Percentiles rank a stretch among this genome's conserved stretches.
Conservation (phyloP, 2,329 filamentous ascomycete species). For the Penicillium freii region DNA sequence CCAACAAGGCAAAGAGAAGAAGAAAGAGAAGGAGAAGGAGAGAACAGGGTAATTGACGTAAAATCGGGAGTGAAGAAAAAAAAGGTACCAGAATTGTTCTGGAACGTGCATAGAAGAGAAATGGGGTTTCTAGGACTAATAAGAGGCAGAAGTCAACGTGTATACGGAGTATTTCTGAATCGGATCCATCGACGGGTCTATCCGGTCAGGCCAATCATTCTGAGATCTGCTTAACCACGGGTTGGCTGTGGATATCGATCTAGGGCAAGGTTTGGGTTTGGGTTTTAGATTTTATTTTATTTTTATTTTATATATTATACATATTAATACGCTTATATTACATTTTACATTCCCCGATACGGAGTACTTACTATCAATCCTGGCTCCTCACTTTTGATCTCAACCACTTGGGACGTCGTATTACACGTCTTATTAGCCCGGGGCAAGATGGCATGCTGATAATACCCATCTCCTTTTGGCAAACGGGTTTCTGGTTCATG, state of each 20-base stretch:
- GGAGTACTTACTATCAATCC: background rate
- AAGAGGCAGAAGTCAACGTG: background rate
- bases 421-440: slow-evolving; percentile 11
- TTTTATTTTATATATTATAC: background rate
- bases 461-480: slow-evolving; percentile 15
- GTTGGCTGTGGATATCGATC: slow-evolving; percentile 24
- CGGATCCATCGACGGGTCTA: slow-evolving; percentile 30
- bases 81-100: slow-evolving; percentile 13
- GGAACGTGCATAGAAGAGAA: slow-evolving; percentile 21
- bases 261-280: slow-evolving; percentile 11
- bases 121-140: slow-evolving; percentile 1
- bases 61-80: slow-evolving; percentile 11
- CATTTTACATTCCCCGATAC: background rate
- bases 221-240: slow-evolving; percentile 25
- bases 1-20: background rate
- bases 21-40: background rate
- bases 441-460: slow-evolving; percentile 20
- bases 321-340: background rate
- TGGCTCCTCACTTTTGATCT: slow-evolving; percentile 1
- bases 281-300: background rate
- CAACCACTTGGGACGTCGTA: background rate
- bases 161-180: slow-evolving; percentile 18
- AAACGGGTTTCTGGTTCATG: background rate
- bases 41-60: background rate
- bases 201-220: slow-evolving; percentile 26